Evolutionary conservation across 352 stramenopile genomes (phyloP), one percentile per base, ranked within the genome.

Genomic region (Globisporangium emineosum): DNA sequence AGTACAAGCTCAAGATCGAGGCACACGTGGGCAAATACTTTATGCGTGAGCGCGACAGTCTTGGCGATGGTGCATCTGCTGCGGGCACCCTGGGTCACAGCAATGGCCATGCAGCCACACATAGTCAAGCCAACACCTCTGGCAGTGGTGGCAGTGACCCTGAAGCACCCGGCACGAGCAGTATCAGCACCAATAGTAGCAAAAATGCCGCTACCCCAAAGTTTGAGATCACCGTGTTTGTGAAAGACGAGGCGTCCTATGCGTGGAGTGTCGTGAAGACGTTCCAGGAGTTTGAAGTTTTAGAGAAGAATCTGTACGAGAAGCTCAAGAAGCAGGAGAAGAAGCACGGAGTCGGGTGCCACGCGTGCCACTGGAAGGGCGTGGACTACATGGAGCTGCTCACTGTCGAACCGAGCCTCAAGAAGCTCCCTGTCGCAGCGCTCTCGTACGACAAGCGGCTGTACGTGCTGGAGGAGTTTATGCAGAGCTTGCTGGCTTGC

Each of bases 281-380:
- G 1, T 91, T 89, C 47, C 65, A 78, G 37, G 84, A 91, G 57
- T 91, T 93, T 63, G 81, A 89, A 45, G 60, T 74, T 12, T 68
- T 93, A 2, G 84, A 91, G 65, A 90, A 90, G 49, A 62, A 79
- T 43, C 71, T 93, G 50, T 23, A 62, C 51, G 82, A 90, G 8
- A 90, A 89, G 67, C 61, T 86, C 0, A 81, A 79, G 64, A 79
- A 83, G 71, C 84, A 93, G 68, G 81, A 91, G 60, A 88, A 90
- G 62, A 86, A 83, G 60, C 75, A 79, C 53, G 79, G 77, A 5
- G 45, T 69, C 2, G 76, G 66, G 3, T 78, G 69, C 33, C 71
- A 70, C 19, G 59, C 62, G 10, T 76, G 72, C 33, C 84, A 93
- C 70, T 90, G 76, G 72, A 84, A 79, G 27, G 84, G 82, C 35